Evolutionary conservation across 2,329 filamentous ascomycete species (phyloP).

Genomic region (Aspergillus fijiensis): DNA sequence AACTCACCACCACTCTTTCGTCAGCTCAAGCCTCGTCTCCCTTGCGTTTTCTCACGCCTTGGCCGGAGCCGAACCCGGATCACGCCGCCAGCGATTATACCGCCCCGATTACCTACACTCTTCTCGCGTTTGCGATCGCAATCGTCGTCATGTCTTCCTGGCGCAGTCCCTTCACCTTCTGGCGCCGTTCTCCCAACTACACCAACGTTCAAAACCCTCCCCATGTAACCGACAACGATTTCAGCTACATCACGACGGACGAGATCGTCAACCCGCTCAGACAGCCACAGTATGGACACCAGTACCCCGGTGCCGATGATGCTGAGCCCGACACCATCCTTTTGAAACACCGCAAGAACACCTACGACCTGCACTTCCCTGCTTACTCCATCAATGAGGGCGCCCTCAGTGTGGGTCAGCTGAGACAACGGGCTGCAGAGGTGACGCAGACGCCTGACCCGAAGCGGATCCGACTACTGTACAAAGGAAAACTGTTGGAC

Average conservation of each 20-base stretch:
- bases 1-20: constrained; percentile 20
- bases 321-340: constrained; percentile 45
- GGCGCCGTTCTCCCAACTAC: constrained; percentile 35
- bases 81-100: constrained; percentile 11
- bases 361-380: constrained; percentile 46
- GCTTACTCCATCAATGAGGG: constrained; percentile 51
- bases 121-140: constrained; percentile 30
- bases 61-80: constrained; percentile 16
- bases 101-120: constrained; percentile 25
- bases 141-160: constrained; percentile 36
- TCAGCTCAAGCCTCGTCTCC: constrained; percentile 23
- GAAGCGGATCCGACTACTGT: constrained; percentile 44
- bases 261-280: constrained; percentile 32
- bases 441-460: constrained; percentile 37
- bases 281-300: constrained; percentile 13
- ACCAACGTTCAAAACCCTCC: constrained; percentile 29
- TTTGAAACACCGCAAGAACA: constrained; percentile 43
- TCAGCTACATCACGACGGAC: constrained; percentile 40
- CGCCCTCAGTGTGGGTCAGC: constrained; percentile 41
- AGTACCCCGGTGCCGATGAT: constrained; percentile 26
- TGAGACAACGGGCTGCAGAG: constrained; percentile 42
- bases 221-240: constrained; percentile 40
- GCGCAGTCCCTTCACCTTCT: constrained; percentile 33
- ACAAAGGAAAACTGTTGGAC: constrained; percentile 48
- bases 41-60: constrained; percentile 24